A percentile compares a stretch with the other conserved stretches of the same genome.
Evolutionary conservation across 2,329 filamentous ascomycete species (phyloP).

Genomic region (Venturia effusa): DNA sequence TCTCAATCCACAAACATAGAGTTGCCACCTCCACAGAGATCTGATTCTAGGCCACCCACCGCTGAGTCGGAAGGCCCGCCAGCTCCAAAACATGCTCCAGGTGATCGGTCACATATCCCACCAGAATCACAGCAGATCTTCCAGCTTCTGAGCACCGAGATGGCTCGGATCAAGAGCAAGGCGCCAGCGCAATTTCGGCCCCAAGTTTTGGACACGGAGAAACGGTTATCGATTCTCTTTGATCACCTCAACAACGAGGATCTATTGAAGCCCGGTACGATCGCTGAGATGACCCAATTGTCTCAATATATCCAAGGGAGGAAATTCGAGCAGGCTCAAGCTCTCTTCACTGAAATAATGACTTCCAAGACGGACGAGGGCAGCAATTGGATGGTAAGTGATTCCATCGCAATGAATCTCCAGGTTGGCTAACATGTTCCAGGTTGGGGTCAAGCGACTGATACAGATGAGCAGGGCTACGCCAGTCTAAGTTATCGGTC

Average conservation of each 20-base stretch:
- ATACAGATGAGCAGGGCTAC: slow-evolving; percentile 29
- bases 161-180: slow-evolving; percentile 76
- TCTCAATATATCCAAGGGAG: slow-evolving; percentile 27
- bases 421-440: slow-evolving; percentile 12
- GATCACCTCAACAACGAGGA: slow-evolving; percentile 96
- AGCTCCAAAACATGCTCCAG: slow-evolving; percentile 32
- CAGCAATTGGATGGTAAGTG: slow-evolving; percentile 39
- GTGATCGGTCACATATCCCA: slow-evolving; percentile 85
- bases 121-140: slow-evolving; percentile 64
- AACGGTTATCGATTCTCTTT: slow-evolving; percentile 85
- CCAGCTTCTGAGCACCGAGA: slow-evolving; percentile 70
- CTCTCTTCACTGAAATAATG: slow-evolving; percentile 35
- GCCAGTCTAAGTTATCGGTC: slow-evolving; percentile 9
- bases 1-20: slow-evolving; percentile 1
- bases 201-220: slow-evolving; percentile 89
- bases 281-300: slow-evolving; percentile 54
- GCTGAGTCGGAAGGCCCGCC: slow-evolving; percentile 1
- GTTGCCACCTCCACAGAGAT: slow-evolving; percentile 32
- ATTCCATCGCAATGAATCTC: slow-evolving; percentile 2
- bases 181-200: slow-evolving; percentile 78
- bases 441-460: slow-evolving; percentile 29
- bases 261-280: slow-evolving; percentile 68
- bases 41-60: slow-evolving; percentile 21
- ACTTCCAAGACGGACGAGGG: slow-evolving; percentile 38
- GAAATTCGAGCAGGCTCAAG: slow-evolving; percentile 34